These are phyloP conservation scores for Trichosporon sp. DNA, from an alignment of 1,284 basidiomycete species.

Conservation along the genomic window DNA sequence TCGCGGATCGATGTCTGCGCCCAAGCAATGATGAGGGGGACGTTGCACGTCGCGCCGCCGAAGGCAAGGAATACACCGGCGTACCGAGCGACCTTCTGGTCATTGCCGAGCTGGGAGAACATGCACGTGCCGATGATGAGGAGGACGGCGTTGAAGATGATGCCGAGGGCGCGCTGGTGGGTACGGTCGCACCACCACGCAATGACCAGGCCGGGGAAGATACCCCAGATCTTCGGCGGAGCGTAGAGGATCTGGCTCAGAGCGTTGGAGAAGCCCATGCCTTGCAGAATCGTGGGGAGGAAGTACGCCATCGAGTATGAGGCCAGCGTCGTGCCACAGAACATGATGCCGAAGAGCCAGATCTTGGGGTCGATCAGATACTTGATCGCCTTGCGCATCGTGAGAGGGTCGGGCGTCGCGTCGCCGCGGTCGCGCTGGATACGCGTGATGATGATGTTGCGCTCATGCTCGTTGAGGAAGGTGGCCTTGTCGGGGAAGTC, in stretches of 20 bases:
- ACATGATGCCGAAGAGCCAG: conserved; percentile 49
- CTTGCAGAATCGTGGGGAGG: conserved; percentile 47
- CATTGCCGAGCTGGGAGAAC: not conserved
- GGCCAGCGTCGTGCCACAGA: conserved; percentile 28
- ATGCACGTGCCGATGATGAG: conserved; percentile 9
- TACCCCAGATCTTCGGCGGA: conserved; percentile 45
- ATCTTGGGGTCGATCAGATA: conserved; percentile 48
- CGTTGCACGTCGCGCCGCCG: conserved; percentile 31
- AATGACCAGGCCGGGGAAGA: conserved; percentile 39
- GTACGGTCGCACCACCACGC: conserved; percentile 43
- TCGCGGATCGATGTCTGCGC: conserved; percentile 47
- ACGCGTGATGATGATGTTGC: conserved; percentile 7
- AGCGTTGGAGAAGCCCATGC: conserved; percentile 41
- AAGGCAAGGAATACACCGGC: conserved; percentile 46
- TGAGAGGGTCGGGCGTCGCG: conserved; percentile 44
- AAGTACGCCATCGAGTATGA: conserved; percentile 38
- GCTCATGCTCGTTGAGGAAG: conserved; percentile 12
- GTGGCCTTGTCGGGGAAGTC: conserved; percentile 14
- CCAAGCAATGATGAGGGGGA: conserved; percentile 38
- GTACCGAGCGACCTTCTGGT: conserved; percentile 5
- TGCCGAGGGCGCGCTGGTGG: not conserved
- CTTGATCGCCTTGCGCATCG: conserved; percentile 33
- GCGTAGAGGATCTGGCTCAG: conserved; percentile 41
- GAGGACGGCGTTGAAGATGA: conserved; percentile 1
- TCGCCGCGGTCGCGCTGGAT: conserved; percentile 35